These are phyloP conservation scores for Thermothielavioides terrestris DNA, from an alignment of 495 filamentous ascomycete genomes.

Conservation along the genomic window DNA sequence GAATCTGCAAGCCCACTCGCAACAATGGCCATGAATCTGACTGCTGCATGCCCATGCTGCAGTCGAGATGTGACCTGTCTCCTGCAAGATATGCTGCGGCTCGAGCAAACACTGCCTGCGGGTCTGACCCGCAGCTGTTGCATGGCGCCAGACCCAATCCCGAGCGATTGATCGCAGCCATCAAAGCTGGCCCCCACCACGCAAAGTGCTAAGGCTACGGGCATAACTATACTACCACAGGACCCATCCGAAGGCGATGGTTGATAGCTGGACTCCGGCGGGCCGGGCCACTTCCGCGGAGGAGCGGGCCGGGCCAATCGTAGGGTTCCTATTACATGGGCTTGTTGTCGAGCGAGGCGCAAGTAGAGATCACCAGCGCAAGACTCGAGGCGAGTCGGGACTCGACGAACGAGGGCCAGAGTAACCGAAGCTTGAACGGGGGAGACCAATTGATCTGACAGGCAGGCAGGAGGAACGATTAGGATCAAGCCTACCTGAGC, in stretches of 20 bases:
- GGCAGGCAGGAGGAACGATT: too few species aligned
- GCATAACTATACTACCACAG: background rate
- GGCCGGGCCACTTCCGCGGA: slow-evolving; percentile 1
- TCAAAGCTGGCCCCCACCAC: background rate
- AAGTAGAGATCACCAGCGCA: too few species aligned
- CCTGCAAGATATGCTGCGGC: background rate
- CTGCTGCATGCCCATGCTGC: too few species aligned
- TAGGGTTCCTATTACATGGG: too few species aligned
- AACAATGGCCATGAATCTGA: background rate
- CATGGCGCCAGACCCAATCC: background rate
- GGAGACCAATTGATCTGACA: too few species aligned
- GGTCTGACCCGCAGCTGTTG: background rate
- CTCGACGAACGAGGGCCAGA: too few species aligned
- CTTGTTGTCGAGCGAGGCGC: too few species aligned
- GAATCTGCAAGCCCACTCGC: background rate
- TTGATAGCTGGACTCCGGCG: background rate
- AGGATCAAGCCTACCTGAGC: too few species aligned
- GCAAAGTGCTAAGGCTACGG: too few species aligned
- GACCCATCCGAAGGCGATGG: background rate
- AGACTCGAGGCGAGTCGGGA: too few species aligned
- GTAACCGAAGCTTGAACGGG: too few species aligned
- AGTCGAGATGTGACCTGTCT: slow-evolving; percentile 7
- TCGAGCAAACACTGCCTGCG: slow-evolving; percentile 9
- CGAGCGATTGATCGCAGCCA: background rate
- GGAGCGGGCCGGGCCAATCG: background rate